Evolutionary conservation across 2,329 filamentous ascomycete genomes (phyloP), one percentile per base, ranked within the genome.

Genomic region (Sporothrix phasma): DNA sequence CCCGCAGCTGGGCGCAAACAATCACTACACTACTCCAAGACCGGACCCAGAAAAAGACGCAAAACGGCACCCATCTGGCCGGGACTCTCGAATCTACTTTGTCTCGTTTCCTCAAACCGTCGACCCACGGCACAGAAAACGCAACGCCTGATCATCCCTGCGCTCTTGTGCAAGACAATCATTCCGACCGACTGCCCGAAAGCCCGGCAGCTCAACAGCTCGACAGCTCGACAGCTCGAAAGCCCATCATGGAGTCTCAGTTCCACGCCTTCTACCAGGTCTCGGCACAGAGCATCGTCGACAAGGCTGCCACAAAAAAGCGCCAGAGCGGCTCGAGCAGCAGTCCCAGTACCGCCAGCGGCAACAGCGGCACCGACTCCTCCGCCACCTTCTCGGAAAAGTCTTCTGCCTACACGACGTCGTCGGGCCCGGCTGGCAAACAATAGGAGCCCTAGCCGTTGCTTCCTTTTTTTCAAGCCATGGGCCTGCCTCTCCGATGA

Each of bases 211-310:
- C 19, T 22, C n/a, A n/a, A n/a, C n/a, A n/a, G n/a, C n/a, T n/a
- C n/a, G n/a, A n/a, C n/a, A n/a, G n/a, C n/a, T n/a, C 22, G 19
- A 34, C 37, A 2, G 6, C 13, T 8, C 34, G 26, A n/a, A 54
- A 15, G n/a, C 6, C 8, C 39, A 51, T 6, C 41, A 63, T 63
- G 61, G 61, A 63, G 51, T 63, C 61, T 37, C 61, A 58, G 29
- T 47, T 46, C 51, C 41, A 46, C 51, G 61, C 29, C 6, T 56
- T 63, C 51, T 63, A 63, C 51, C 61, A 63, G 26, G 19, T 63
- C 61, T 37, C 49, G 13, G 61, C 39, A 3, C 61, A 63, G 49
- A 49, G 29, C 61, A 46, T 58, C 11, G 61, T 47, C 41, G 51
- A 63, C 49, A 29, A 26, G 37, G 61, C 49, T n/a, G 49, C 61